phyloP scores from a whole-genome alignment of 176 grass and related monocot species.

The Aegilops speltoides region DNA sequence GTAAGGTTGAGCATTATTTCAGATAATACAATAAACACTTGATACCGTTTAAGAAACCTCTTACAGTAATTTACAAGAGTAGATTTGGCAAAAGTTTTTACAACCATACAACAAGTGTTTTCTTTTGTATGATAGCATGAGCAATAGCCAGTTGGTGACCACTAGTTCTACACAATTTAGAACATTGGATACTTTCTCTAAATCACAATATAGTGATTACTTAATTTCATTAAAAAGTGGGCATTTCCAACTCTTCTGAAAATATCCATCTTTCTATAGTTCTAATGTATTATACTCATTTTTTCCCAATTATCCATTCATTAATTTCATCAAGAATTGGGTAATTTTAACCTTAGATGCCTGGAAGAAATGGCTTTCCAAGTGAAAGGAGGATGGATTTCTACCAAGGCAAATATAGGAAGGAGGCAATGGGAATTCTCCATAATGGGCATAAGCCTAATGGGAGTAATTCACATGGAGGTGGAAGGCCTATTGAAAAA shows the following conservation, averaged over 20 bases:
- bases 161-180: not conserved
- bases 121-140: not conserved
- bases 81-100: not conserved
- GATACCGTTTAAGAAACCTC: not conserved
- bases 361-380: too few relatives aligned
- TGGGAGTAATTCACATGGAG: not conserved
- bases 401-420: too few relatives aligned
- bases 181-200: not conserved
- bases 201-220: not conserved
- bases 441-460: not conserved
- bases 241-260: not conserved
- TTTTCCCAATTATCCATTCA: not conserved
- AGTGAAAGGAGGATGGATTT: too few relatives aligned
- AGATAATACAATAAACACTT: not conserved
- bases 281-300: not conserved
- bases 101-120: not conserved
- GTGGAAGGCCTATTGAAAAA: not conserved
- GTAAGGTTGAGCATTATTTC: not conserved
- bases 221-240: too few relatives aligned
- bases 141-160: not conserved
- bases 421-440: not conserved
- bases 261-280: not conserved
- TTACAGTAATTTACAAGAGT: not conserved
- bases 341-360: not conserved
- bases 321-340: not conserved